Conservation (phyloP, 495 filamentous ascomycete species). For the Aspergillus nidulans region DNA sequence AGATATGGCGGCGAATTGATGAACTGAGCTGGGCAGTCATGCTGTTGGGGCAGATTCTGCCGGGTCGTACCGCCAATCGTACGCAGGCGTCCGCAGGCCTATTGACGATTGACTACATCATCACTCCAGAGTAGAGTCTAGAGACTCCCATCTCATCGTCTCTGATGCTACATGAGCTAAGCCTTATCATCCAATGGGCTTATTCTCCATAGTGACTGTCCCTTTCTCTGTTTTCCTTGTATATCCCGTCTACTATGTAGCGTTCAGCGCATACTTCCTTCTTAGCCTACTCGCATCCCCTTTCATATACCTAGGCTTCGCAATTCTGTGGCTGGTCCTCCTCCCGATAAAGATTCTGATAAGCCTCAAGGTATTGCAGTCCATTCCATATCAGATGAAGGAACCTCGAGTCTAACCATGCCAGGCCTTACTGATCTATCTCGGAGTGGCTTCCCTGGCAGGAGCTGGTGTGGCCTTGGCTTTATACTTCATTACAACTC, state of each 20-base stretch:
- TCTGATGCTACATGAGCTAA: not conserved
- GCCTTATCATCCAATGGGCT: constrained; percentile 14
- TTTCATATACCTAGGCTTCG: constrained; percentile 39
- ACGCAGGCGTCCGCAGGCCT: not conserved
- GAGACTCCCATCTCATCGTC: not conserved
- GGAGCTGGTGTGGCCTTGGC: constrained; percentile 49
- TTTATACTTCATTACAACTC: constrained; percentile 37
- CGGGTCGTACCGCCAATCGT: not conserved
- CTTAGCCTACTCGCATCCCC: constrained; percentile 39
- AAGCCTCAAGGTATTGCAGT: constrained; percentile 58
- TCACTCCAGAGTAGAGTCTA: not conserved
- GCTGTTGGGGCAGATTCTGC: not conserved
- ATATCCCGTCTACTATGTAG: constrained; percentile 33
- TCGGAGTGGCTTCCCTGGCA: constrained; percentile 55
- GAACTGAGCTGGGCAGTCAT: not conserved
- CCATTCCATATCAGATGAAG: not conserved
- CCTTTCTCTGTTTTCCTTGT: constrained; percentile 30
- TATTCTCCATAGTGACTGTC: constrained; percentile 19
- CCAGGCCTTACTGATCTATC: constrained; percentile 61
- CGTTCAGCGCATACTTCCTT: constrained; percentile 18
- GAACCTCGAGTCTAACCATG: constrained; percentile 16
- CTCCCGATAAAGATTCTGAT: constrained; percentile 44
- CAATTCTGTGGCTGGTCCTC: constrained; percentile 29
- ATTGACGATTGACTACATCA: not conserved
- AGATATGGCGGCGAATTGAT: not conserved